These are phyloP conservation scores for Lachancea mirantina DNA, from an alignment of 805 yeast species.

Conservation along the genomic window DNA sequence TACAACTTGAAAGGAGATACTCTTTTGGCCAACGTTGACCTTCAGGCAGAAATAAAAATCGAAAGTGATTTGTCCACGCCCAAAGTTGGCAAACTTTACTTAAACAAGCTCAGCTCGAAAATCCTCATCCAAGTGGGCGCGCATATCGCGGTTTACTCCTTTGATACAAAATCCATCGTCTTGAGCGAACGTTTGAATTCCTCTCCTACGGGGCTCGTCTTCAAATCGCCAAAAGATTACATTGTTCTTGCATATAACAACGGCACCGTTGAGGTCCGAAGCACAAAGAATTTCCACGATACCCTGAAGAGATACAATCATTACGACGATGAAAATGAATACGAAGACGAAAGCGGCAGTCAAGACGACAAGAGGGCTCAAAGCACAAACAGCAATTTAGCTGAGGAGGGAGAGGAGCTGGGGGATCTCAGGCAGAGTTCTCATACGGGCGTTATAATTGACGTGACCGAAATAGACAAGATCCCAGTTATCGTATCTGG, in stretches of 20 bases:
- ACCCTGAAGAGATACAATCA: conserved; percentile 14
- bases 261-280: conserved; percentile 22
- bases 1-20: conserved; percentile 25
- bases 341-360: conserved; percentile 5
- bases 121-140: conserved; percentile 20
- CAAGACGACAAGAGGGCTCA: not conserved
- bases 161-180: conserved; percentile 25
- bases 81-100: conserved; percentile 10
- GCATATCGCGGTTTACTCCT: conserved; percentile 23
- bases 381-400: not conserved
- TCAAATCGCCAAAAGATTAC: conserved; percentile 13
- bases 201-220: conserved; percentile 12
- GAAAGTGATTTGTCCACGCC: conserved; percentile 4
- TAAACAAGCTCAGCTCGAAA: conserved; percentile 28
- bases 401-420: conserved; percentile 1
- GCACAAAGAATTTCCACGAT: conserved; percentile 15
- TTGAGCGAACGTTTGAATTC: conserved; percentile 12
- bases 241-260: conserved; percentile 17
- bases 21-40: conserved; percentile 18
- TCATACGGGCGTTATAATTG: conserved; percentile 9
- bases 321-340: conserved; percentile 10
- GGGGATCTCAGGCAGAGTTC: conserved; percentile 4
- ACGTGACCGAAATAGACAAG: conserved; percentile 12
- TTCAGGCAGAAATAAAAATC: conserved; percentile 6
- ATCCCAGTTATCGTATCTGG: conserved; percentile 16